These are phyloP conservation scores for Sporobolomyces phaffii DNA, from an alignment of 768 basidiomycete genomes.

Conservation along the genomic window DNA sequence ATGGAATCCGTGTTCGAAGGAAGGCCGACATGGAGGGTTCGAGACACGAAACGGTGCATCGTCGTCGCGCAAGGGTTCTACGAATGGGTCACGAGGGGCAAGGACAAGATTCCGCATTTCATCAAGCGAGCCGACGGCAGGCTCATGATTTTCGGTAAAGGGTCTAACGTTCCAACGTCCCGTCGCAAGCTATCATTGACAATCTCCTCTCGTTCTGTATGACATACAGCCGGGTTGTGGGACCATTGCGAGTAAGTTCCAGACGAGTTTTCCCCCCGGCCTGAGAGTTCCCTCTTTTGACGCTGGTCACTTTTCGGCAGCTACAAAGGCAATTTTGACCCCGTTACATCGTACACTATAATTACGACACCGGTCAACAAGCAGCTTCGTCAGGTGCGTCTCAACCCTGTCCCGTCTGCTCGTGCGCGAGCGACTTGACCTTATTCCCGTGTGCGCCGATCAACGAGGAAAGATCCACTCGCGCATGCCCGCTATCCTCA, in stretches of 20 bases:
- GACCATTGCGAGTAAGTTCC: conserved; percentile 32
- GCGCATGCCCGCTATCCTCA: conserved; percentile 69
- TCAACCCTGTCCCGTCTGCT: too few relatives aligned
- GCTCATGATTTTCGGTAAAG: conserved; percentile 72
- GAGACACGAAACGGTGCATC: conserved; percentile 78
- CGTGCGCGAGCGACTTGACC: too few relatives aligned
- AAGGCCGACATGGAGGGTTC: conserved; percentile 76
- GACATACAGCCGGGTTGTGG: conserved; percentile 28
- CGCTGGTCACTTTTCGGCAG: conserved; percentile 4
- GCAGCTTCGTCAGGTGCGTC: conserved; percentile 57
- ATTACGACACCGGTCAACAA: conserved; percentile 73
- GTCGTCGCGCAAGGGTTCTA: conserved; percentile 84
- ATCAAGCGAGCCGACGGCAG: conserved; percentile 59
- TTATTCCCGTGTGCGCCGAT: background rate
- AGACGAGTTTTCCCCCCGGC: background rate
- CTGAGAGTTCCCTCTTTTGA: background rate
- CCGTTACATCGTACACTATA: conserved; percentile 77
- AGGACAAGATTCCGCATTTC: conserved; percentile 79
- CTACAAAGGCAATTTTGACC: conserved; percentile 47
- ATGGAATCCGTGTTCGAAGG: conserved; percentile 69
- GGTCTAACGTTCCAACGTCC: too few relatives aligned
- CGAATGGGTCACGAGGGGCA: conserved; percentile 75
- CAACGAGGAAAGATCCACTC: conserved; percentile 62
- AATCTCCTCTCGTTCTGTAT: too few relatives aligned
- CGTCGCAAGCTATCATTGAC: too few relatives aligned